A percentile compares a stretch with the other conserved stretches of the same genome.
phyloP scores from a whole-genome alignment of 805 yeast genomes.

The Wickerhamomyces mucosus region DNA sequence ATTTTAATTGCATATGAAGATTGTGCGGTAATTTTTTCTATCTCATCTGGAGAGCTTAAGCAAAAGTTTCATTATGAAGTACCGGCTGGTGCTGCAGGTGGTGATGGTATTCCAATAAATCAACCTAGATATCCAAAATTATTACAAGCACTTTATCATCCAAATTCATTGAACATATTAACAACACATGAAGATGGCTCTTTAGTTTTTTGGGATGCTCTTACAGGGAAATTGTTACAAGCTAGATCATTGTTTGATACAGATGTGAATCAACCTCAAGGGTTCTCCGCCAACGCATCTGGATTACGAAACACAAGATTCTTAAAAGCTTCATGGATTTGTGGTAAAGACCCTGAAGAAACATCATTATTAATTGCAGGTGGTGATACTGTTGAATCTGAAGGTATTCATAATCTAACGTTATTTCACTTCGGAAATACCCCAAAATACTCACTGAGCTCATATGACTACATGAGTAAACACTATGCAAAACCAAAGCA shows the following conservation, averaged over 20 bases:
- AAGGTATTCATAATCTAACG: conserved; percentile 36
- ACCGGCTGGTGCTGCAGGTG: conserved; percentile 66
- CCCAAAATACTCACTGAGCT: conserved; percentile 69
- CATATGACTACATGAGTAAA: conserved; percentile 74
- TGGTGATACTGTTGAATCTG: conserved; percentile 39
- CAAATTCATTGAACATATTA: conserved; percentile 79
- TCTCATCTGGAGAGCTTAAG: conserved; percentile 51
- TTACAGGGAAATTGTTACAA: conserved; percentile 60
- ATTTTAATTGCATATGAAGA: conserved; percentile 65
- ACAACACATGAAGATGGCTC: conserved; percentile 79
- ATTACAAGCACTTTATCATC: conserved; percentile 69
- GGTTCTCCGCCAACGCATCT: conserved; percentile 10
- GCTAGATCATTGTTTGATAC: conserved; percentile 67
- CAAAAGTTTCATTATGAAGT: conserved; percentile 50
- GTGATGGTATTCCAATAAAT: conserved; percentile 31
- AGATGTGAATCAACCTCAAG: conserved; percentile 46
- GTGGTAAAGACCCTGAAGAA: conserved; percentile 69
- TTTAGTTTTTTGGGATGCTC: conserved; percentile 87
- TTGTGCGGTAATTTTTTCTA: conserved; percentile 59
- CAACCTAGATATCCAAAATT: conserved; percentile 31
- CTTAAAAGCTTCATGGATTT: conserved; percentile 61
- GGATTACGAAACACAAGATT: conserved; percentile 28
- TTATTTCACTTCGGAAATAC: conserved; percentile 73
- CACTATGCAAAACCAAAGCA: conserved; percentile 57
- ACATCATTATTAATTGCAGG: conserved; percentile 69